Base-by-base conservation (phyloP, 129 eudicot genomes). In the Tagetes erecta region DNA sequence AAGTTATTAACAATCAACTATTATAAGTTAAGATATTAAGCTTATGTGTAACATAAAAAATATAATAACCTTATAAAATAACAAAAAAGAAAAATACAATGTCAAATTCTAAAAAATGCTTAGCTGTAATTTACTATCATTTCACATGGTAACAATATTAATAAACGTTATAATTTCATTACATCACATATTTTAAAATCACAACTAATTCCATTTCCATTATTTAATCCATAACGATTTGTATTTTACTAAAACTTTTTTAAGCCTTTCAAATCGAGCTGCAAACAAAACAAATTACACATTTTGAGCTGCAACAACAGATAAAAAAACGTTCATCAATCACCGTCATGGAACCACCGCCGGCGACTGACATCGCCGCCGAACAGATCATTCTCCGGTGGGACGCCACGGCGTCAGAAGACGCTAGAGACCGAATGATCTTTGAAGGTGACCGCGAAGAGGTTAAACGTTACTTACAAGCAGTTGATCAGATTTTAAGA, bases 361-460 rank as follows among this genome's bases (percentile, higher is more conserved):
- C 70, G 70, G 70, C 1, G 11, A 70, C 51, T 14, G 34, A 49
- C 57, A 36, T n/a, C 36, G 31, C 76, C n/a, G 68, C 77, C 35
- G 68, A 72, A 8, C 68, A 72, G 6, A 72, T 72, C 30, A 72
- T 72, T 6, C 77, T 72, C 58, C 77, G 58, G 27, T 72, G 77
- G 77, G 77, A 72, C 45, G 1, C 68, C 9, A 10, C 57, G 0
- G 33, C 53, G 0, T 31, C 67, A 35, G 76, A 72, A 37, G 41
- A 6, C 27, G 31, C 77, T 13, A 9, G 56, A 30, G 14, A 33
- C 35, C 35, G 68, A 0, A 72, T 72, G 77, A 31, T 42, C 44
- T 72, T 72, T 14, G 68, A 72, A 3, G 39, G 42, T 3, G 42
- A 72, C 9, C 77, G 77, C 6, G 7, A 55, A 31, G 77, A 41